Base-by-base conservation (phyloP, 768 basidiomycete genomes). In the Tulasnella sp. region DNA sequence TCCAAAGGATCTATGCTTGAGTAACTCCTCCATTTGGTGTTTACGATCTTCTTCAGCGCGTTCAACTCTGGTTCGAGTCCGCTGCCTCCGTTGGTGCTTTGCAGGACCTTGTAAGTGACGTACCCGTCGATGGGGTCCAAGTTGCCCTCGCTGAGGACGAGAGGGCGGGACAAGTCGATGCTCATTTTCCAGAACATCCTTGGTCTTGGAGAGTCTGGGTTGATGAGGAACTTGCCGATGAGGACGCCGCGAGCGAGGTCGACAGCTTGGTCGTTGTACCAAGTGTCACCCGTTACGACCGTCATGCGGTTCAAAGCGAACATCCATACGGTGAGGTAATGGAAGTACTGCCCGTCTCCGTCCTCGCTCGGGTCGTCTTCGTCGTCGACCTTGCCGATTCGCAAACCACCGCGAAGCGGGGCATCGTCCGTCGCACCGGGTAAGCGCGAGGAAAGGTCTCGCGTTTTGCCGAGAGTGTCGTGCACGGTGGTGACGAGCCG, bases 321-420 rank as follows among this genome's bases (percentile, higher is more conserved):
- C 79, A 79, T 80, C 79, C 77, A 79, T 14, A 79, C 37, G 12
- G 77, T 78, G 52, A 78, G 77, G 66, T 79, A 78, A 70, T 78
- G 78, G 72, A 77, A 75, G 72, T 79, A 78, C 75, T 79, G 79
- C 19, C 79, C 79, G 71, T 79, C 78, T 14, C 78, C 76, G 62
- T 79, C 79, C 16, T 14, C 52, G 0, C 22, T 22, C 1, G 52
- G 52, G 32, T 59, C 52, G 14, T 77, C 77, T 37, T 26, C 36
- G 7, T 75, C 76, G 32, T 77, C 76, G 17, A 77, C 75, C 71
- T 79, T 78, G 29, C 79, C 79, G 52, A 78, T 79, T 17, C 78
- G 71, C 69, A 79, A 72, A 26, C 78, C 79, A 29, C 78, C 79
- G n/a, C 70, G 71, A 68, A 80, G 76, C 37, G 79, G 77, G 62